Percentiles rank a stretch among this genome's conserved stretches.
phyloP scores from a whole-genome alignment of 1,284 basidiomycete genomes.

The Phellopilus nigrolimitatus region DNA sequence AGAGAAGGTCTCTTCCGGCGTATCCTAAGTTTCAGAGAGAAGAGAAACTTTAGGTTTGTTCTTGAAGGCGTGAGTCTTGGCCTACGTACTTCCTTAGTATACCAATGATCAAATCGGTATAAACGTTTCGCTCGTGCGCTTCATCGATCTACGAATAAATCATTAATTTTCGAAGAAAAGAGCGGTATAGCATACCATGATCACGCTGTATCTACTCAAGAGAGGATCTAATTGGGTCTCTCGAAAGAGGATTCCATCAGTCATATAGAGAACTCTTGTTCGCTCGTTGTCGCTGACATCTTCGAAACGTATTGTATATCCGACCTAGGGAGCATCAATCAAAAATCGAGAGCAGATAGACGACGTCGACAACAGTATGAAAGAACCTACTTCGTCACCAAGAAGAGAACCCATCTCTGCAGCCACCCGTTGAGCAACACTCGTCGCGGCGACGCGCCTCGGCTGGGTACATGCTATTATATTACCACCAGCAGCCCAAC shows the following conservation, averaged over 20 bases:
- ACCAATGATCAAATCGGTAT: conserved; percentile 92
- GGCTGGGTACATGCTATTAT: conserved; percentile 93
- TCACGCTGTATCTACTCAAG: conserved; percentile 86
- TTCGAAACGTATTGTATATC: conserved; percentile 97
- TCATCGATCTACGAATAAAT: conserved; percentile 74
- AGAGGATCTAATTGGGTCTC: conserved; percentile 90
- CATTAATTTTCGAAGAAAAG: conserved; percentile 10
- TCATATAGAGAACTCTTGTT: conserved; percentile 95
- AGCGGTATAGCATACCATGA: conserved; percentile 65
- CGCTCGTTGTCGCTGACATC: conserved; percentile 78
- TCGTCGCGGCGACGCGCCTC: conserved; percentile 90
- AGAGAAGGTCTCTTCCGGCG: conserved; percentile 84
- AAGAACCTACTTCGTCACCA: conserved; percentile 75
- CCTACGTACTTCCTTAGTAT: conserved; percentile 78
- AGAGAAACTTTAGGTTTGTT: too few relatives aligned
- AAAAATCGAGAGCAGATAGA: background rate
- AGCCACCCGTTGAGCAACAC: conserved; percentile 87
- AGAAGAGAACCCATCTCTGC: conserved; percentile 82
- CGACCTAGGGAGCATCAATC: conserved; percentile 62
- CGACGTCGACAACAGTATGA: background rate
- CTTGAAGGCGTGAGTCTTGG: too few relatives aligned
- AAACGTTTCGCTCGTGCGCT: conserved; percentile 92
- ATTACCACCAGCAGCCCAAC: conserved; percentile 78
- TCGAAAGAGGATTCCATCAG: conserved; percentile 96
- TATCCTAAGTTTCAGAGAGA: conserved; percentile 52